Evolutionary conservation across 1,284 basidiomycete species (phyloP).

Genomic region (Coniferiporia weirii): DNA sequence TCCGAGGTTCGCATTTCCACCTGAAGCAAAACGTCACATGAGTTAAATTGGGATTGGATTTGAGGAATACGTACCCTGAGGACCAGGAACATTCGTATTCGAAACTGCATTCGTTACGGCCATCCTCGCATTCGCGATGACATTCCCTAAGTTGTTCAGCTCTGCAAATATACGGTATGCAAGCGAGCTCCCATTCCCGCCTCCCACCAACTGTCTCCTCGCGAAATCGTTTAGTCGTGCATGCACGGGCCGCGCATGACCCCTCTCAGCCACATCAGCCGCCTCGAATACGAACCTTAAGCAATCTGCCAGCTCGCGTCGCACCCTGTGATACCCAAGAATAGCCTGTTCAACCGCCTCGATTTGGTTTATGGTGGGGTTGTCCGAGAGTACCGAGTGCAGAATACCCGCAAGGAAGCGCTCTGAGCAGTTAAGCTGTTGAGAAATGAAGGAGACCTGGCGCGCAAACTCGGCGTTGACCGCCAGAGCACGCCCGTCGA

Average conservation of each 20-base stretch:
- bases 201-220: constrained; percentile 42
- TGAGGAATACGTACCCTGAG: constrained; percentile 41
- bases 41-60: background rate
- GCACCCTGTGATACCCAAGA: constrained; percentile 59
- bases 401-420: constrained; percentile 68
- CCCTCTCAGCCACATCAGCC: constrained; percentile 34
- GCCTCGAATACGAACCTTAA: constrained; percentile 49
- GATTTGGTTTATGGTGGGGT: constrained; percentile 56
- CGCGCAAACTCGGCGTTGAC: constrained; percentile 71
- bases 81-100: constrained; percentile 48
- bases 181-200: constrained; percentile 36
- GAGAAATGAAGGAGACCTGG: constrained; percentile 69
- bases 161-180: constrained; percentile 56
- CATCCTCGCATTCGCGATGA: constrained; percentile 47
- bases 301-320: constrained; percentile 63
- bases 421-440: constrained; percentile 75
- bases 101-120: constrained; percentile 59
- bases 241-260: constrained; percentile 39
- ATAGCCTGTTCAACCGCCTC: constrained; percentile 59
- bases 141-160: constrained; percentile 51
- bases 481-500: constrained; percentile 55
- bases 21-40: constrained; percentile 26
- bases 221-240: constrained; percentile 50
- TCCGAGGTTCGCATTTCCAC: constrained; percentile 45
- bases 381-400: constrained; percentile 53